Evolutionary conservation across 441 rosid species (phyloP).

Genomic region (Adansonia grandidieri): DNA sequence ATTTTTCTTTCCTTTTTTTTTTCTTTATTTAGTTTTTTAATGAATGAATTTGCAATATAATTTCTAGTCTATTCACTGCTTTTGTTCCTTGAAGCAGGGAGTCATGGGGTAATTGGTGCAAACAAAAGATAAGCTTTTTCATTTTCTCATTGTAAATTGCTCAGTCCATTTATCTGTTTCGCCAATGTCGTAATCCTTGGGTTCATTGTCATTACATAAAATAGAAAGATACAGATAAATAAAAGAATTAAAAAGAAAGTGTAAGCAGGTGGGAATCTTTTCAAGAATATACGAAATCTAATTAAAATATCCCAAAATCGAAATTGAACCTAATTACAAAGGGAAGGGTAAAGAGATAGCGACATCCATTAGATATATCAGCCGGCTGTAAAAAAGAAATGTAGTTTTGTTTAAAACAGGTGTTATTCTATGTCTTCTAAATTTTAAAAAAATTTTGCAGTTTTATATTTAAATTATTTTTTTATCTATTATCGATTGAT

Average conservation of each 20-base stretch:
- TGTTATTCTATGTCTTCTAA: too few species aligned
- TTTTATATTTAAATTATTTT: too few species aligned
- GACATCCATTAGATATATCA: background rate
- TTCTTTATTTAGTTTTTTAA: too few species aligned
- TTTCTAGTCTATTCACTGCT: background rate
- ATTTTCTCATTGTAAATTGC: background rate
- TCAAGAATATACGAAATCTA: background rate
- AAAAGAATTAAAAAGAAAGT: background rate
- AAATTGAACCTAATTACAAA: background rate
- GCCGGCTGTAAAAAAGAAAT: background rate
- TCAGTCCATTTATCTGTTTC: background rate
- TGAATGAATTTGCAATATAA: background rate
- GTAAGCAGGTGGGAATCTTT: slow-evolving; percentile 1
- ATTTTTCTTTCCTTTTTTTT: background rate
- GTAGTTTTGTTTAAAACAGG: too few species aligned
- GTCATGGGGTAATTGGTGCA: background rate
- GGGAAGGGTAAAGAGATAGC: background rate
- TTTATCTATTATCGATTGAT: too few species aligned
- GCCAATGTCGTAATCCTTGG: background rate
- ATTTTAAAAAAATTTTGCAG: too few species aligned
- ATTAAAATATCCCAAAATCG: background rate
- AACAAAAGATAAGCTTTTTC: background rate
- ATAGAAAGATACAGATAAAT: background rate
- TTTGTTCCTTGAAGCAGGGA: slow-evolving; percentile 2
- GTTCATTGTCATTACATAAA: background rate